Base-by-base conservation (phyloP, 1,139 yeast species). In the Arxiozyma bovina region DNA sequence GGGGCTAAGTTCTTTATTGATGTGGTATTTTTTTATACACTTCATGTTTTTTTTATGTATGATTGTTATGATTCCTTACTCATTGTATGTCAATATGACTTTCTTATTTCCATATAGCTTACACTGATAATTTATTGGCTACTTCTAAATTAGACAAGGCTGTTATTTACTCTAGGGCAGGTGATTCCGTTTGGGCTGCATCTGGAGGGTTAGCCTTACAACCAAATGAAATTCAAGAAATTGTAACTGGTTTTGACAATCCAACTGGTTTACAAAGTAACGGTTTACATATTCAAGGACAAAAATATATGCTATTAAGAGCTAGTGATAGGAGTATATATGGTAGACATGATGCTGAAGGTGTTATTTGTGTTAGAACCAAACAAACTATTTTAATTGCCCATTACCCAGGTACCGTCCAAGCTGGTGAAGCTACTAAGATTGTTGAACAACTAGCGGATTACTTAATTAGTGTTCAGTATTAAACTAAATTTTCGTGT, bases 361-460 rank as follows among this genome's bases (percentile, higher is more conserved):
- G 99, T 62, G 79, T 93, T 56, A 75, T 93, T 61, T 87, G 91
- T 60, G 97, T 93, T 53, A 85, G 96, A 77, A 90, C 98, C 57
- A 87, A 83, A 69, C 98, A 91, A 73, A 90, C 98, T 46, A 83
- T 93, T 56, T 75, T 93, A 68, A 74, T 94, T 67, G 97, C 94
- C n/a, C 98, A 93, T 73, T 94, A 93, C 70, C 96, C 97, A 17
- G 80, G 84, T 21, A 89, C 89, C 55, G 84, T 88, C 52, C 94
- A 85, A 70, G 90, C 98, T 40, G 96, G 96, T 62, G 96, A 88
- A 68, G 99, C 99, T 55, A 87, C 97, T 59, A 81, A 87, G 64
- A 85, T 90, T 60, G 96, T 91, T 55, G 99, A 93, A 72, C 91
- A 89, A 70, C 80, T 93, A 74, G 98, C 96, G 48, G 98, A 91